Evolutionary conservation across 768 basidiomycete species (phyloP), one percentile per base, ranked within the genome.

Genomic region (Neoboletus brunneissimus): DNA sequence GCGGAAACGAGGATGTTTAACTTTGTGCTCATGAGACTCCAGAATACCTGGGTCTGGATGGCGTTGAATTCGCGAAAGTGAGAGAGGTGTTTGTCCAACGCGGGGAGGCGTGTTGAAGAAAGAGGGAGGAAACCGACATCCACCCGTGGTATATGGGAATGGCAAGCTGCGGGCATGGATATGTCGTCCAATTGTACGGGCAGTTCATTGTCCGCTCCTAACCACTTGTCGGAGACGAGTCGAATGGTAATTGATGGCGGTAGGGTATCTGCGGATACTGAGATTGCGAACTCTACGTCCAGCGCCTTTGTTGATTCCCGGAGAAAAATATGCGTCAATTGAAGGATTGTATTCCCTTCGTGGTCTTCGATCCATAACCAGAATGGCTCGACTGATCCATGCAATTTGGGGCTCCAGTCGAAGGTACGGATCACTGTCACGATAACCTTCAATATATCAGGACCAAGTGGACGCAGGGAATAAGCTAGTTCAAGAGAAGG

Each of bases 321-420:
- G 58, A 98, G 82, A 34, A 85, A 64, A 25, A 95, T 73, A 64
- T 89, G 85, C 0, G 85, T 76, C 51, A 89, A 79, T 66, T 96
- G 94, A 12, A 94, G 80, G 64, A 98, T 95, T 37, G 81, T 80
- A n/a, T 81, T 60, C n/a, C 85, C 88, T 34, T 88, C 81, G 37
- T 87, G 79, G 64, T 95, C 93, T 73, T 98, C 94, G 3, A 97
- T 76, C 97, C 97, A 98, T 31, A 99, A 71, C 87, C 92, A 98
- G 73, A 98, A 98, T 2, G 92, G 88, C 70, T 98, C 93, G 2
- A 77, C 75, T 12, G 75, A 76, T 0, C 88, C 89, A 63, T 97
- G 94, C 3, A 87, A 63, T 68, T 83, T 89, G 25, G 75, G 64
- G 61, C 78, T 88, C 96, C 97, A 98, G 15, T 80, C 80, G 72